Evolutionary conservation across 306 rosid genomes (phyloP).

Genomic region (Lathyrus oleraceus): DNA sequence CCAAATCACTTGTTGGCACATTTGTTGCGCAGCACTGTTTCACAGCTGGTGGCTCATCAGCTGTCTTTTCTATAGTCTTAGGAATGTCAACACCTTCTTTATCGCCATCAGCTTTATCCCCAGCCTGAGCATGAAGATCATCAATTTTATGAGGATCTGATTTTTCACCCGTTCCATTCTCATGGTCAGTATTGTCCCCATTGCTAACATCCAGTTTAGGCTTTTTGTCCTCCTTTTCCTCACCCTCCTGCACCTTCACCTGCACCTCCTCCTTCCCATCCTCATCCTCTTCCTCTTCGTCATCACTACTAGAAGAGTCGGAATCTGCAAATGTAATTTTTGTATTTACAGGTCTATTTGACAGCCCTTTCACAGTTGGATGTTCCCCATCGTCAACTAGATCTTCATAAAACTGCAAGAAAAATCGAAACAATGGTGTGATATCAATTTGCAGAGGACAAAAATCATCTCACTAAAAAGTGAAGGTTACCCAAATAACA

Average conservation of each 20-base stretch:
- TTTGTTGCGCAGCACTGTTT: slow-evolving; percentile 60
- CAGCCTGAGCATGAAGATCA: slow-evolving; percentile 33
- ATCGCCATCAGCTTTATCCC: slow-evolving; percentile 42
- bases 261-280: slow-evolving; percentile 38
- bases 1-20: slow-evolving; percentile 36
- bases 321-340: slow-evolving; percentile 78
- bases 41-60: slow-evolving; percentile 57
- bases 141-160: slow-evolving; percentile 47
- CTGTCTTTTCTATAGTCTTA: slow-evolving; percentile 37
- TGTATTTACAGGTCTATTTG: slow-evolving; percentile 60
- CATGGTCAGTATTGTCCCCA: slow-evolving; percentile 37
- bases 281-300: slow-evolving; percentile 32
- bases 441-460: not conserved
- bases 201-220: slow-evolving; percentile 36
- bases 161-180: slow-evolving; percentile 34
- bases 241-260: slow-evolving; percentile 35
- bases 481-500: too few species aligned
- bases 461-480: not conserved
- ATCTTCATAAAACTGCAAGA: slow-evolving; percentile 79
- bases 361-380: slow-evolving; percentile 40
- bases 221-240: slow-evolving; percentile 47
- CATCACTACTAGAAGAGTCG: slow-evolving; percentile 57
- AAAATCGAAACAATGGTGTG: slow-evolving; percentile 18
- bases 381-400: slow-evolving; percentile 59
- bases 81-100: slow-evolving; percentile 32